phyloP scores from a whole-genome alignment of 2,329 filamentous ascomycete genomes.

The Aspergillus nomiae region DNA sequence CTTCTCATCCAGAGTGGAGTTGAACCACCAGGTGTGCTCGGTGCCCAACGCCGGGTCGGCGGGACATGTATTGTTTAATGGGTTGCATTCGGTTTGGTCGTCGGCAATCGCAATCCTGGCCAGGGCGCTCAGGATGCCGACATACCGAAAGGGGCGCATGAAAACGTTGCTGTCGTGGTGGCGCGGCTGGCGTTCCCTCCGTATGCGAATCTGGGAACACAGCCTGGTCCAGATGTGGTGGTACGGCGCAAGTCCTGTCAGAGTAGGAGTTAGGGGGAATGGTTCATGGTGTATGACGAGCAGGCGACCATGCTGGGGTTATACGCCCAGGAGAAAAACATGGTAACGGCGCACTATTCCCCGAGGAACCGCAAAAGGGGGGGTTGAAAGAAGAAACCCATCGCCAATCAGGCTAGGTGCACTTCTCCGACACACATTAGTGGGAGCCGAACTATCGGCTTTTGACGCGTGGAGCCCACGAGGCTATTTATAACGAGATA shows the following conservation, averaged over 20 bases:
- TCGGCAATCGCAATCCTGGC: background rate
- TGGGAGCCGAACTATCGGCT: background rate
- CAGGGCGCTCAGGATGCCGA: background rate
- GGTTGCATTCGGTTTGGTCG: constrained; percentile 1
- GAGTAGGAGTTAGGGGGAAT: background rate
- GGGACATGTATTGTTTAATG: background rate
- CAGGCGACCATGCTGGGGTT: background rate
- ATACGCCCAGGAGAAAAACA: background rate
- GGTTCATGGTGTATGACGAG: background rate
- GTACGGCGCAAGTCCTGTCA: background rate
- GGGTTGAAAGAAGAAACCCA: background rate
- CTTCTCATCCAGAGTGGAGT: background rate
- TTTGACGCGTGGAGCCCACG: background rate
- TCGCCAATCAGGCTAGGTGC: background rate
- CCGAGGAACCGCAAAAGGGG: background rate
- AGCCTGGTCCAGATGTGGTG: background rate
- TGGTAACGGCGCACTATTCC: background rate
- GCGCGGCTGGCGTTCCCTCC: background rate
- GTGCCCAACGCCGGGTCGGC: background rate
- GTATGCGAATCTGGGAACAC: no score
- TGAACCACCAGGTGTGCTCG: background rate
- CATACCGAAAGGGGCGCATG: background rate
- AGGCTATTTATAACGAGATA: background rate
- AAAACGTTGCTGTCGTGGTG: background rate
- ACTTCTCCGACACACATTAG: background rate